Conservation (phyloP, 352 stramenopile genomes). For the Pseudoperonospora humuli region DNA sequence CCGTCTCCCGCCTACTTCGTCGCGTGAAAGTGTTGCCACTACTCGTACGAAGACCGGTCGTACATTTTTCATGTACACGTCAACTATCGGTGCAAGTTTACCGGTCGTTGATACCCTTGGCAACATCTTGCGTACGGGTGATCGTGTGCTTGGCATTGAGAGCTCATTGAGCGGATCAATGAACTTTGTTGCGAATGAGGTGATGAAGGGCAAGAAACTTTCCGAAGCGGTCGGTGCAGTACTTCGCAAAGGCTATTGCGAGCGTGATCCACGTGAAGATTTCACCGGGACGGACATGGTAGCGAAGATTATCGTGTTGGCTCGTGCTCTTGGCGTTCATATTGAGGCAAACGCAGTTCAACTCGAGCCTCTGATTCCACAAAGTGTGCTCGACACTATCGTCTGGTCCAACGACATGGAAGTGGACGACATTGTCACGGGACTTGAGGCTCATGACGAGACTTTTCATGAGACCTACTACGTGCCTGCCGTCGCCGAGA, state of each 20-base stretch:
- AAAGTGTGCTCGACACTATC: slow-evolving; percentile 35
- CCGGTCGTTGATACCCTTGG: slow-evolving; percentile 68
- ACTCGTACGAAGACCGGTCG: slow-evolving; percentile 30
- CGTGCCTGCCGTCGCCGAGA: slow-evolving; percentile 27
- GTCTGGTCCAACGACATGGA: slow-evolving; percentile 37
- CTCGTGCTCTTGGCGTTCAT: slow-evolving; percentile 50
- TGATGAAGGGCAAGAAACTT: slow-evolving; percentile 62
- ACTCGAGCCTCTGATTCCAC: slow-evolving; percentile 45
- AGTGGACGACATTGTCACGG: slow-evolving; percentile 38
- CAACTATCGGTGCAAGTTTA: slow-evolving; percentile 60
- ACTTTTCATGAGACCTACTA: slow-evolving; percentile 53
- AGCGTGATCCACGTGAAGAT: slow-evolving; percentile 62
- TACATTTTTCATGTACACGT: slow-evolving; percentile 77
- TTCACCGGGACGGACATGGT: slow-evolving; percentile 57
- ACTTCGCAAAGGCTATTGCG: slow-evolving; percentile 51
- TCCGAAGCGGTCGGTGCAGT: slow-evolving; percentile 46
- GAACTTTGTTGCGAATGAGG: slow-evolving; percentile 62
- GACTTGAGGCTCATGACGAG: slow-evolving; percentile 47
- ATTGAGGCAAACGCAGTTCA: slow-evolving; percentile 39
- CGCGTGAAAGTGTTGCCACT: slow-evolving; percentile 48
- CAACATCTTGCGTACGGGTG: slow-evolving; percentile 66
- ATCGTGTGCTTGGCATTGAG: slow-evolving; percentile 50
- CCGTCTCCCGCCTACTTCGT: slow-evolving; percentile 40
- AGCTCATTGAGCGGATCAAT: slow-evolving; percentile 63
- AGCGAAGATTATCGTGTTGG: slow-evolving; percentile 61